Base-by-base conservation (phyloP, 768 basidiomycete genomes). In the Filobasidium wieringae region DNA sequence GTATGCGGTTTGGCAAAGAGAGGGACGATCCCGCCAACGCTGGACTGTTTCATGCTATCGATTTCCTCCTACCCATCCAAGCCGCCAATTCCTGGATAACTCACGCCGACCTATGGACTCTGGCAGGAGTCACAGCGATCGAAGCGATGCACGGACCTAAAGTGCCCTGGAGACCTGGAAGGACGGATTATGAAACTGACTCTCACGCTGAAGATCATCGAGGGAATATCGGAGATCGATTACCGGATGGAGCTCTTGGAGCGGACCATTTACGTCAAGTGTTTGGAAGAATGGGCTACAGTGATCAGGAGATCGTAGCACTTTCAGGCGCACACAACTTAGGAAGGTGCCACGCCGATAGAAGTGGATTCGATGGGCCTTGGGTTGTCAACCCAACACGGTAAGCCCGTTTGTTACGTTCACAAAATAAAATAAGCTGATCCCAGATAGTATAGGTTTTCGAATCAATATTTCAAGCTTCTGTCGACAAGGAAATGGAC, bases 321-420 rank as follows among this genome's bases (percentile, higher is more conserved):
- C 62, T 75, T 1, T 73, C 70, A n/a, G 72, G 72, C 1, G 73
- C 73, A 1, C 73, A 74, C 58, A 64, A 66, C 12, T 57, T 74
- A 11, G 72, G 72, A 62, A 62, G 70, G 52, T 74, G 73, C 50
- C 73, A 74, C 57, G 49, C 66, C 9, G 74, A 75, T 59, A 59
- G 74, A 43, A 68, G 66, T 59, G 74, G 74, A 12, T 75, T 75
- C 50, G 74, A 75, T 29, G 74, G 74, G 2, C 68, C 69, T 27
- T 74, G 73, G 73, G 72, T 73, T 8, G 71, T 73, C 27, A 74
- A 74, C 59, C 73, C 73, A 0, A 74, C 71, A 2, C 61, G 73
- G 59, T 60, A 33, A 26, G 45, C 31, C 12, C 9, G 17, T 32
- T 19, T 11, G 19, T 2, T 8, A 26, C 39, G 2, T 15, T 41